Base-by-base conservation (phyloP, 73 alveolate genomes). In the Paramecium sexaurelia region DNA sequence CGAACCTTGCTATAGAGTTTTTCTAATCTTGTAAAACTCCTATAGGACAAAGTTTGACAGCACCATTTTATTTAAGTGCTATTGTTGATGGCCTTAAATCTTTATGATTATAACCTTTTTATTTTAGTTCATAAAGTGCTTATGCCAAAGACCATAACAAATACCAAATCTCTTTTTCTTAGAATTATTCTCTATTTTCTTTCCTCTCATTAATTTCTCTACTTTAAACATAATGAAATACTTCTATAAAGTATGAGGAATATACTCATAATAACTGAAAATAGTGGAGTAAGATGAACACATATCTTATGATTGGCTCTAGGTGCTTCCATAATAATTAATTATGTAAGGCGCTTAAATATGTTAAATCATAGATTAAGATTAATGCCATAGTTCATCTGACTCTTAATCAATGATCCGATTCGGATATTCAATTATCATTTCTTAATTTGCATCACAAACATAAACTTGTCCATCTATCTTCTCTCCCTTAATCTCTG, bases 151-250 rank as follows among this genome's bases (percentile, higher is more conserved):
- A 35, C 86, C 86, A 71, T 19, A 71, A 40, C 56, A 71, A 20
- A 35, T 35, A 71, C 86, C 86, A 71, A 15, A 71, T 71, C 9
- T 71, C 86, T n/a, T 32, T 71, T 71, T 71, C 86, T 37, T 57
- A 33, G 29, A 71, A 71, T 27, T 20, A 15, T 71, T 37, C 56
- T 35, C 10, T 6, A 15, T 71, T 37, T 27, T 71, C 35, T 37
- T 37, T 71, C 7, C 86, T 29, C 13, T 22, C 32, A 71, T 71
- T 32, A 0, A 71, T 71, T 33, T 71, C 86, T 32, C 86, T 71
- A 35, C 2, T 7, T 11, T 37, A 35, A 35, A 36, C 3, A 35
- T 71, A 15, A 51, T 36, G 7, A 32, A 27, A 27, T 71, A 71
- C 86, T n/a, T 35, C 17, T 15, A 71, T 37, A 71, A 29, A 71